phyloP scores from a whole-genome alignment of 2,329 filamentous ascomycete genomes.

The Dothideomycetes sp. region DNA sequence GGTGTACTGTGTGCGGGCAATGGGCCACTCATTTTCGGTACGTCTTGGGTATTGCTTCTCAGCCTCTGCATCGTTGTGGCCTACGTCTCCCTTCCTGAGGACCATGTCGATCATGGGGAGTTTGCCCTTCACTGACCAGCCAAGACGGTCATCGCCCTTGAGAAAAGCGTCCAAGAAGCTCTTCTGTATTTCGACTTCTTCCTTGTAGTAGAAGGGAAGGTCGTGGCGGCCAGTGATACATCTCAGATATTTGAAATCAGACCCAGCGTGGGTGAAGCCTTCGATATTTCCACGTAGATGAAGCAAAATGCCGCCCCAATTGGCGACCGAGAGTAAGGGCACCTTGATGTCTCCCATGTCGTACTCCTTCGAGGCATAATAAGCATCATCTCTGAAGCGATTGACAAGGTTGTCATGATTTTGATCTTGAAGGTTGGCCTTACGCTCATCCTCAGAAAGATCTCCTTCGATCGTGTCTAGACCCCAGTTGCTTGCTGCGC shows the following conservation, averaged over 20 bases:
- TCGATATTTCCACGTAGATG: conserved; percentile 58
- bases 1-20: conserved; percentile 51
- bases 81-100: conserved; percentile 53
- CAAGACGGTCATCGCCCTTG: conserved; percentile 50
- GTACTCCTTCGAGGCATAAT: conserved; percentile 55
- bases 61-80: conserved; percentile 47
- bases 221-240: conserved; percentile 60
- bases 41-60: conserved; percentile 45
- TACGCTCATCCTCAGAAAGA: conserved; percentile 39
- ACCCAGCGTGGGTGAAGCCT: conserved; percentile 51
- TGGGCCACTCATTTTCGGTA: conserved; percentile 52
- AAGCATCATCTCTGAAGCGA: conserved; percentile 48
- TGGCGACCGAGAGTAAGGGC: conserved; percentile 53
- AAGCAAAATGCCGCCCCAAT: conserved; percentile 59
- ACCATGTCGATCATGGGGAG: conserved; percentile 48
- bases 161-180: conserved; percentile 60
- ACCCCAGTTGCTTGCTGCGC: conserved; percentile 41
- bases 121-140: conserved; percentile 46
- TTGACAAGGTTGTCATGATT: conserved; percentile 34
- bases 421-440: conserved; percentile 29
- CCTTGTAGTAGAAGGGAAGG: conserved; percentile 57
- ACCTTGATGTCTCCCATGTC: conserved; percentile 54
- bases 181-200: conserved; percentile 54
- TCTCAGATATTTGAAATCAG: conserved; percentile 54
- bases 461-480: conserved; percentile 46